These are phyloP conservation scores for Phytophthora pistaciae DNA, from an alignment of 352 stramenopile genomes.

Conservation along the genomic window DNA sequence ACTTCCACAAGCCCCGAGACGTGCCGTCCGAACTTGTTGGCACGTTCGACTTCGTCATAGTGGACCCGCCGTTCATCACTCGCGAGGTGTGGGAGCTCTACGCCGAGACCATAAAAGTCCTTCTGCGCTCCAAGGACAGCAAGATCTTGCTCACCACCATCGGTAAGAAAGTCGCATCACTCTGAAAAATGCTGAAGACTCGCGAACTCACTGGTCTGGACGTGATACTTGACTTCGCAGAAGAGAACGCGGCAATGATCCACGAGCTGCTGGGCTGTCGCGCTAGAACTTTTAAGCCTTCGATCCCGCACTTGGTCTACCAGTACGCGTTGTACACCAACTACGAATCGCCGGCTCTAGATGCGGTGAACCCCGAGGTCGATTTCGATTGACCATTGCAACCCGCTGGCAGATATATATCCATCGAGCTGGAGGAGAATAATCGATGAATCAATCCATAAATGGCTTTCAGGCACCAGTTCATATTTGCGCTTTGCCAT, in stretches of 20 bases:
- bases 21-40: constrained; percentile 62
- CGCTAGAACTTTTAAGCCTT: constrained; percentile 82
- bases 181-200: not conserved
- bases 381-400: constrained; percentile 41
- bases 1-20: constrained; percentile 88
- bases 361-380: constrained; percentile 80
- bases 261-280: constrained; percentile 82
- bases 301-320: constrained; percentile 96
- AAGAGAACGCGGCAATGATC: constrained; percentile 92
- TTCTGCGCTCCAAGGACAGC: constrained; percentile 65
- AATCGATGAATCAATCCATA: not conserved
- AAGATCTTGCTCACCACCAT: constrained; percentile 93
- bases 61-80: constrained; percentile 97
- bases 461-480: constrained; percentile 16
- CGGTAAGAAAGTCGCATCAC: constrained; percentile 38
- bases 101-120: constrained; percentile 62
- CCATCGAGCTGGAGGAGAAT: not conserved
- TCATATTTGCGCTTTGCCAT: not conserved
- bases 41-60: constrained; percentile 93
- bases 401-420: not conserved
- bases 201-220: not conserved
- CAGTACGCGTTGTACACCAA: constrained; percentile 95
- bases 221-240: constrained; percentile 30
- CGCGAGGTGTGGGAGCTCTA: constrained; percentile 94
- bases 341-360: constrained; percentile 80